Base-by-base conservation (phyloP, 108 stramenopile genomes). In the Skeletonema tropicum region DNA sequence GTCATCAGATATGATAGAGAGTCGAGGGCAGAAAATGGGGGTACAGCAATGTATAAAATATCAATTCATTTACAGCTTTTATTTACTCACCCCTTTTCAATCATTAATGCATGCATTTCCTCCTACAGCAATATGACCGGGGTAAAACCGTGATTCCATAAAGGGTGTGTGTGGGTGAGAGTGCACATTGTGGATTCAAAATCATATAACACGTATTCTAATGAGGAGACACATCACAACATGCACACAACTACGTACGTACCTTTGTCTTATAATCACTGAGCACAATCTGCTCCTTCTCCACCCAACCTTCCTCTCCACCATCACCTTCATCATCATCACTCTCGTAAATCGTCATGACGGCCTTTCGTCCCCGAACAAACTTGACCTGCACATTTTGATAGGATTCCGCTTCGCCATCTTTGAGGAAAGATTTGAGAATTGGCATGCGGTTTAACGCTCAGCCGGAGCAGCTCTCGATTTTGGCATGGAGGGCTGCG, bases 51-150 rank as follows among this genome's bases (percentile, higher is more conserved):
- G 0, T n/a, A 39, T 39, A 39, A 2, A 2, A 49, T 6, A 0
- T 49, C 48, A 6, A 49, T 49, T 49, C 0, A 6, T 19, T 6
- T 2, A 49, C 17, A 49, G n/a, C 5, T 29, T 29, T n/a, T n/a
- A 15, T 17, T 48, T 14, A 21, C 66, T 76, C 79, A 88, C 60
- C 87, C 89, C 62, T 90, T 88, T 23, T 88, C 84, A 10, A 87
- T 57, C 80, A 90, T 87, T 23, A 87, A 35, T 19, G 66, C 60
- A 66, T 88, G 86, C 79, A 90, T 84, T 64, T 90, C 87, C 55
- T 85, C 86, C 67, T 79, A 33, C 10, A 36, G 15, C 26, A 29
- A 29, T 41, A n/a, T n/a, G n/a, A n/a, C n/a, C n/a, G n/a, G n/a
- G n/a, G n/a, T n/a, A n/a, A n/a, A 12, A 19, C 3, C 55, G n/a